Conservation (phyloP, 768 basidiomycete species). For the Kwoniella pini region DNA sequence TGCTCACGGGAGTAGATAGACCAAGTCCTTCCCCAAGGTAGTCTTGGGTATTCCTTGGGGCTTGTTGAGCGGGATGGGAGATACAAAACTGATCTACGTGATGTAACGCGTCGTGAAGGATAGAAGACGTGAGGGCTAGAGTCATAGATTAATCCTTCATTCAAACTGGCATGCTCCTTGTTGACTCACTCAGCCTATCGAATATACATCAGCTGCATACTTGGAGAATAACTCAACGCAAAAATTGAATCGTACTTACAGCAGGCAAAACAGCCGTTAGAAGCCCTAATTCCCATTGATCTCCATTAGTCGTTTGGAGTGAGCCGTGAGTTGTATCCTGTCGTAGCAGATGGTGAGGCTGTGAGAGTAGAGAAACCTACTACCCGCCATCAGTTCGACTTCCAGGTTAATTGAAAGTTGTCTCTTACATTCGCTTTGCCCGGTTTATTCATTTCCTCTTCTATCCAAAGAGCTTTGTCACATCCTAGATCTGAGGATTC, state of each 20-base stretch:
- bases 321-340: not conserved
- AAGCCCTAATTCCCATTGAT: slow-evolving; percentile 14
- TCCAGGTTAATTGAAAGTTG: not conserved
- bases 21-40: slow-evolving; percentile 32
- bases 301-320: not conserved
- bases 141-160: not conserved
- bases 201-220: not conserved
- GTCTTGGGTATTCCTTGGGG: slow-evolving; percentile 9
- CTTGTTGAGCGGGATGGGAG: slow-evolving; percentile 10
- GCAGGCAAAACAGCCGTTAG: slow-evolving; percentile 21
- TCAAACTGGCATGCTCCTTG: no score
- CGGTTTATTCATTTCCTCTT: slow-evolving; percentile 1
- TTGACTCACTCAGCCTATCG: not conserved
- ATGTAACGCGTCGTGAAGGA: not conserved
- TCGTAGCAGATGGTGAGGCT: slow-evolving; percentile 18
- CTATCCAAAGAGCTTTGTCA: slow-evolving; percentile 5
- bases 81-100: slow-evolving; percentile 14
- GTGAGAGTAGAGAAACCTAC: slow-evolving; percentile 16
- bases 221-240: no score
- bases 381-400: not conserved
- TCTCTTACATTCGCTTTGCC: slow-evolving; percentile 11
- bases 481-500: slow-evolving; percentile 2
- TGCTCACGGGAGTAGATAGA: slow-evolving; percentile 18
- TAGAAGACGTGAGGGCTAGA: slow-evolving; percentile 13
- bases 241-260: slow-evolving; percentile 12